Conservation (phyloP, 495 filamentous ascomycete genomes). For the Tuber melanosporum region DNA sequence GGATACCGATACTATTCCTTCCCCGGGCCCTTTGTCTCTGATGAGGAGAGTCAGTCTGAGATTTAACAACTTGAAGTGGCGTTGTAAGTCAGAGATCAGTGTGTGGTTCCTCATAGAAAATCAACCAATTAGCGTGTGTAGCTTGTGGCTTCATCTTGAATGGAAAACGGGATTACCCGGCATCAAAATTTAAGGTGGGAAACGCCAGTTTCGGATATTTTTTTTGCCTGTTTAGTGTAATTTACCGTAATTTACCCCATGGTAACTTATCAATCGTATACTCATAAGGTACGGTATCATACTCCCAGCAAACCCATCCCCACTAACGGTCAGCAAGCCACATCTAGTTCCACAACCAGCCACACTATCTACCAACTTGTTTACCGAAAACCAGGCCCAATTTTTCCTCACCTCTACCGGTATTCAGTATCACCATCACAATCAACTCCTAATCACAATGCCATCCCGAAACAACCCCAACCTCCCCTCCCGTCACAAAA, state of each 20-base stretch:
- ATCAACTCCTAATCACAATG: slow-evolving; percentile 12
- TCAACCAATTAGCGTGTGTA: too few relatives aligned
- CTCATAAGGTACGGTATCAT: background rate
- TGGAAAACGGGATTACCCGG: too few relatives aligned
- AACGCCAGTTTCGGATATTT: too few relatives aligned
- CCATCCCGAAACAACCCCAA: slow-evolving; percentile 34
- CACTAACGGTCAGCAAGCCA: background rate
- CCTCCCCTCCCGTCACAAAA: slow-evolving; percentile 28
- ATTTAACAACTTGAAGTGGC: too few relatives aligned
- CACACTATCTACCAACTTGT: background rate
- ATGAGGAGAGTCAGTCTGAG: too few relatives aligned
- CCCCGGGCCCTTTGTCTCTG: too few relatives aligned
- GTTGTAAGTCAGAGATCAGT: too few relatives aligned
- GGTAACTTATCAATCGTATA: background rate
- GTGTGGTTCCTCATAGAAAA: too few relatives aligned
- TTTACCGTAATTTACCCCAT: background rate
- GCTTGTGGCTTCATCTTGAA: too few relatives aligned
- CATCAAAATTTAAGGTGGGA: too few relatives aligned
- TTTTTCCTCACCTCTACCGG: background rate
- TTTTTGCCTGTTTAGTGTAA: too few relatives aligned
- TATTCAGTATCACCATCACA: background rate
- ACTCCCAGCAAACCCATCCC: background rate
- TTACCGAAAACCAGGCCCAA: background rate
- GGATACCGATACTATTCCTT: too few relatives aligned
- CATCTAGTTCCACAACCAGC: background rate